Conservation (phyloP, 2,329 filamentous ascomycete species). For the Colletotrichum ledebouriae region DNA sequence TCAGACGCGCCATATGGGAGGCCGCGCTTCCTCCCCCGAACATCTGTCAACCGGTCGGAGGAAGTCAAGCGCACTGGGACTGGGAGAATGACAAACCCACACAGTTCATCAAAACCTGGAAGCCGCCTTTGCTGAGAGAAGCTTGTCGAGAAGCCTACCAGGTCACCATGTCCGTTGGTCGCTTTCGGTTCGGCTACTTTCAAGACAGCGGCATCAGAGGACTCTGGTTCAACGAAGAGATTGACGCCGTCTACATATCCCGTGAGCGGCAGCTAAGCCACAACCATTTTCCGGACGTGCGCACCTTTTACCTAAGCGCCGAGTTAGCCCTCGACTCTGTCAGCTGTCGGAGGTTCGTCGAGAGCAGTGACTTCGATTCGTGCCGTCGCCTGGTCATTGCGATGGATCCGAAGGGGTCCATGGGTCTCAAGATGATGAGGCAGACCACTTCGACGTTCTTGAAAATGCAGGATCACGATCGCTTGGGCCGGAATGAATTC, state of each 20-base stretch:
- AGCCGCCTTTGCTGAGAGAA: neutral
- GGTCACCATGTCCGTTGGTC: neutral
- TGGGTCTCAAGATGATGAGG: too few species aligned
- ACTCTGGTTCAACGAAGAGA: conserved; percentile 3
- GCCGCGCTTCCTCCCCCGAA: neutral
- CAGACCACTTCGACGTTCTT: too few species aligned
- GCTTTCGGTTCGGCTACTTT: conserved; percentile 9
- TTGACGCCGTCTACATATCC: neutral
- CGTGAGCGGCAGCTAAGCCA: neutral
- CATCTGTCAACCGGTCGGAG: neutral
- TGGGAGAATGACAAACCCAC: neutral
- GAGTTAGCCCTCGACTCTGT: neutral
- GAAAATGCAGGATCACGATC: too few species aligned
- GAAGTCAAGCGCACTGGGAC: neutral
- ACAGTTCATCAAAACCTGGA: neutral
- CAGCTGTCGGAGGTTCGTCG: neutral
- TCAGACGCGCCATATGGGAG: neutral
- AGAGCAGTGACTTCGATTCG: neutral
- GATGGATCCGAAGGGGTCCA: neutral
- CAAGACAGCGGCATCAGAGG: neutral
- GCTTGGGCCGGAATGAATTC: too few species aligned
- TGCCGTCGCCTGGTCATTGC: neutral
- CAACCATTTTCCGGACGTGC: neutral
- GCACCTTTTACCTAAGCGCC: neutral
- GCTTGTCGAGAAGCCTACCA: conserved; percentile 10